These are phyloP conservation scores for Clarireedia paspali DNA, from an alignment of 2,329 filamentous ascomycete species.

Conservation along the genomic window DNA sequence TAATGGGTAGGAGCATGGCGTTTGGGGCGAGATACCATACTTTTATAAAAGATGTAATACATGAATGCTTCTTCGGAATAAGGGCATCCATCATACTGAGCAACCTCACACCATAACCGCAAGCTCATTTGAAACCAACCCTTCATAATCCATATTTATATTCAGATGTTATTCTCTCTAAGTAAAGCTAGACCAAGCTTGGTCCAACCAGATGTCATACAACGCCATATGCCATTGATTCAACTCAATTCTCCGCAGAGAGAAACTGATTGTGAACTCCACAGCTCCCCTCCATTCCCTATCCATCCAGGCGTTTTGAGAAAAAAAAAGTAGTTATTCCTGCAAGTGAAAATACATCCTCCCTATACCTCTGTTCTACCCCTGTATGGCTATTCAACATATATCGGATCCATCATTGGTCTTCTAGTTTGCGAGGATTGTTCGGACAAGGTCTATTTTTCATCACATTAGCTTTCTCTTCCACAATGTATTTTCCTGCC, in stretches of 20 bases:
- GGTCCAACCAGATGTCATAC: background rate
- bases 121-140: too few relatives aligned
- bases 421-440: slow-evolving; percentile 72
- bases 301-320: too few relatives aligned
- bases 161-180: background rate
- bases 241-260: too few relatives aligned
- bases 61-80: too few relatives aligned
- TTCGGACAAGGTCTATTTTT: slow-evolving; percentile 66
- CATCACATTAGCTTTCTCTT: slow-evolving; percentile 7
- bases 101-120: too few relatives aligned
- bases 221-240: background rate
- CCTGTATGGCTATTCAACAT: background rate
- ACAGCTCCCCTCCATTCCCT: background rate
- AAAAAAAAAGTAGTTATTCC: background rate
- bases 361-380: slow-evolving; percentile 1
- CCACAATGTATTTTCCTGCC: slow-evolving; percentile 4
- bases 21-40: too few relatives aligned
- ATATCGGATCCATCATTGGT: background rate
- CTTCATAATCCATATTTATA: background rate
- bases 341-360: slow-evolving; percentile 2
- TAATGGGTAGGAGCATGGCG: too few relatives aligned
- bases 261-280: background rate
- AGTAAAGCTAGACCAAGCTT: too few relatives aligned
- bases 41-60: too few relatives aligned
- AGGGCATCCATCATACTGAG: too few relatives aligned